A percentile compares a stretch with the other conserved stretches of the same genome.
phyloP scores from a whole-genome alignment of 2,329 filamentous ascomycete genomes.

The Fusarium sublunatum region DNA sequence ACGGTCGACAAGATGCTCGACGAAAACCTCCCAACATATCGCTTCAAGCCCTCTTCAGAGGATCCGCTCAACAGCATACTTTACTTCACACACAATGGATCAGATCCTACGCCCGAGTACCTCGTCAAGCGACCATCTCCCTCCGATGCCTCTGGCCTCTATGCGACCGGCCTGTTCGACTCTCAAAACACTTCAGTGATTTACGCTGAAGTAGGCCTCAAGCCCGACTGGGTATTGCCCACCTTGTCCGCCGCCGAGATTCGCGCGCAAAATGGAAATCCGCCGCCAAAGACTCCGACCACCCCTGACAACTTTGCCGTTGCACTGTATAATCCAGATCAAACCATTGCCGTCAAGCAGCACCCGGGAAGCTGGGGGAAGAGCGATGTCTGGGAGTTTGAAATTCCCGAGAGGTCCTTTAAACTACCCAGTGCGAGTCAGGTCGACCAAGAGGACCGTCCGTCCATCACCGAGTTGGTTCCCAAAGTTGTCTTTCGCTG shows the following conservation, averaged over 20 bases:
- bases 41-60: conserved; percentile 63
- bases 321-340: conserved; percentile 94
- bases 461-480: conserved; percentile 59
- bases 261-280: conserved; percentile 70
- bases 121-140: conserved; percentile 79
- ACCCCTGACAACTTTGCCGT: conserved; percentile 84
- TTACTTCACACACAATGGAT: conserved; percentile 76
- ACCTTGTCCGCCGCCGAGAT: conserved; percentile 84
- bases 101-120: conserved; percentile 83
- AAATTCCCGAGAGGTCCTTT: conserved; percentile 88
- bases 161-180: conserved; percentile 87
- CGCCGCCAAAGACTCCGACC: conserved; percentile 73
- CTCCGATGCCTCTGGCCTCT: conserved; percentile 80
- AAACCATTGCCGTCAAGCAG: conserved; percentile 77
- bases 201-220: conserved; percentile 86
- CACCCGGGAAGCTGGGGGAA: conserved; percentile 83
- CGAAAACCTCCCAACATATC: conserved; percentile 87
- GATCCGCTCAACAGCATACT: conserved; percentile 67
- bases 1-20: conserved; percentile 75
- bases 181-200: conserved; percentile 82
- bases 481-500: conserved; percentile 88
- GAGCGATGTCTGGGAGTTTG: conserved; percentile 88
- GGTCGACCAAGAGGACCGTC: conserved; percentile 74
- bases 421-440: conserved; percentile 80
- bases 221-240: conserved; percentile 87